Conservation (phyloP, 345 rosid species). For the Bruguiera gymnorhiza region DNA sequence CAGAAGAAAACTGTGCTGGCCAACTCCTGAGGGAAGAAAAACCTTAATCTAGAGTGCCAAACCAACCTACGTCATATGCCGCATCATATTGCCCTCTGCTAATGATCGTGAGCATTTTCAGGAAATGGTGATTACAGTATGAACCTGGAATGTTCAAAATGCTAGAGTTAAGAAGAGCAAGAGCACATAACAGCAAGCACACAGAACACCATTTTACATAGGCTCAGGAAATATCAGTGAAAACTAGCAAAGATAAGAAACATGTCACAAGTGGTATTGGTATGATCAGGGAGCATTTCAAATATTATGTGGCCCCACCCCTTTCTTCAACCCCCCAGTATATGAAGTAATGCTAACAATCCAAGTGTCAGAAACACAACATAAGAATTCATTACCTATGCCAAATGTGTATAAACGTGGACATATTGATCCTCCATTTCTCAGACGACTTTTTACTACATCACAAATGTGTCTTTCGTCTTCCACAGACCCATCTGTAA, state of each 20-base stretch:
- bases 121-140: constrained; percentile 90
- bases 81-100: constrained; percentile 72
- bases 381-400: constrained; percentile 50
- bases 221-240: neutral
- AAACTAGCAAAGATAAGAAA: neutral
- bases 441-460: constrained; percentile 52
- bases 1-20: neutral
- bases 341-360: neutral
- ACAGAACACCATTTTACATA: neutral
- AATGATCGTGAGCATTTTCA: constrained; percentile 63
- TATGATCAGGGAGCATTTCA: neutral
- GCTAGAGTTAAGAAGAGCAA: neutral
- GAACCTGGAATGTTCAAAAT: constrained; percentile 48
- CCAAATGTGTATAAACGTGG: constrained; percentile 83
- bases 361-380: neutral
- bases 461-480: constrained; percentile 83
- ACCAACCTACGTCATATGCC: constrained; percentile 66
- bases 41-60: neutral
- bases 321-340: no score
- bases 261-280: no score
- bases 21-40: neutral
- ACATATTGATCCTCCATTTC: constrained; percentile 42
- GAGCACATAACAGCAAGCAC: neutral
- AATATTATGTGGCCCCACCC: neutral
- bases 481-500: constrained; percentile 94